phyloP scores from a whole-genome alignment of 768 basidiomycete genomes.

The Suillus ampliporus region DNA sequence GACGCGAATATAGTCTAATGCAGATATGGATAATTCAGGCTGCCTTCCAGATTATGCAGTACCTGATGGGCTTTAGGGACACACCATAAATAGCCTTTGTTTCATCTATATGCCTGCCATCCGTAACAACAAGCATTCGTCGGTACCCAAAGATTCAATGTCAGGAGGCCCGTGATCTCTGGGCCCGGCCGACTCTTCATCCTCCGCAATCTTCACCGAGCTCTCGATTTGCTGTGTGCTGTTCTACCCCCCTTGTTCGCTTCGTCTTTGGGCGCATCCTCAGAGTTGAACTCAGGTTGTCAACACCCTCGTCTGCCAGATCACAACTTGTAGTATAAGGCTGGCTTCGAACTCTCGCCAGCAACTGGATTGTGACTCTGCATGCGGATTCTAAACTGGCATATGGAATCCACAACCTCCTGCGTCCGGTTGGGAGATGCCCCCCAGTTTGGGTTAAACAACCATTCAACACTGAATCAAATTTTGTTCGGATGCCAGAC shows the following conservation, averaged over 20 bases:
- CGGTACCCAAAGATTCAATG: not conserved
- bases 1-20: not conserved
- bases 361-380: not conserved
- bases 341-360: not conserved
- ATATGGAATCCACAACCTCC: too few species aligned
- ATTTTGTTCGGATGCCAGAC: too few species aligned
- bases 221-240: not conserved
- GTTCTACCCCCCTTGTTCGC: not conserved
- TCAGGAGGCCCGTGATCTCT: not conserved
- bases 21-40: slow-evolving; percentile 42
- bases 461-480: too few species aligned
- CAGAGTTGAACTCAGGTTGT: not conserved
- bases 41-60: slow-evolving; percentile 67
- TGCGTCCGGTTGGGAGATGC: too few species aligned
- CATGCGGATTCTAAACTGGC: not conserved
- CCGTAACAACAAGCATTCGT: not conserved
- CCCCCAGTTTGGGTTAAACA: too few species aligned
- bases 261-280: too few species aligned
- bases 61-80: slow-evolving; percentile 60
- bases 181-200: not conserved
- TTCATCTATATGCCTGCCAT: not conserved
- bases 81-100: slow-evolving; percentile 40
- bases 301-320: not conserved
- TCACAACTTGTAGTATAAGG: not conserved
- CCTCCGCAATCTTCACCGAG: not conserved